phyloP scores from a whole-genome alignment of 805 yeast genomes.

The Candida andamanensis region DNA sequence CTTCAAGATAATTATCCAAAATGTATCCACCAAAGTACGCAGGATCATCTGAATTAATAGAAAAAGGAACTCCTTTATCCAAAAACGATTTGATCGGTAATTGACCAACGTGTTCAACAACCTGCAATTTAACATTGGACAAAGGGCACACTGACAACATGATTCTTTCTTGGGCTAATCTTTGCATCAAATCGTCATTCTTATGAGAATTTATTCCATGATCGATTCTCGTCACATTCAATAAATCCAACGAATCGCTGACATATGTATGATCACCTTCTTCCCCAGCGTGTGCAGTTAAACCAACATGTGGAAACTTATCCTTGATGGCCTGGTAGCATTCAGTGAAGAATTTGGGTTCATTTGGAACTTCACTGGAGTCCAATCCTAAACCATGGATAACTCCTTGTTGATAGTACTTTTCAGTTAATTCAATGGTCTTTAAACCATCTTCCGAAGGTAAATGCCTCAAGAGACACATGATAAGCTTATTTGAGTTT shows the following conservation, averaged over 20 bases:
- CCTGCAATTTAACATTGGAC: slow-evolving; percentile 71
- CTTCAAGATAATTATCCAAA: slow-evolving; percentile 65
- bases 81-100: slow-evolving; percentile 61
- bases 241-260: slow-evolving; percentile 48
- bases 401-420: slow-evolving; percentile 50
- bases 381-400: slow-evolving; percentile 80
- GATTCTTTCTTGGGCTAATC: slow-evolving; percentile 51
- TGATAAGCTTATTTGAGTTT: slow-evolving; percentile 65
- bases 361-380: slow-evolving; percentile 73
- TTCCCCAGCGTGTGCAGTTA: slow-evolving; percentile 89
- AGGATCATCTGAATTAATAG: slow-evolving; percentile 50
- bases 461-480: slow-evolving; percentile 77
- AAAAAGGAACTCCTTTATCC: slow-evolving; percentile 61
- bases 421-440: slow-evolving; percentile 50
- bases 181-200: slow-evolving; percentile 47
- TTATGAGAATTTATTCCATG: slow-evolving; percentile 71
- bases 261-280: slow-evolving; percentile 79
- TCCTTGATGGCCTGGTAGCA: slow-evolving; percentile 50
- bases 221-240: slow-evolving; percentile 67
- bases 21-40: slow-evolving; percentile 83
- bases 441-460: slow-evolving; percentile 55
- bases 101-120: slow-evolving; percentile 60
- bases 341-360: slow-evolving; percentile 63
- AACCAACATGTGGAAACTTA: slow-evolving; percentile 47
- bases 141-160: slow-evolving; percentile 73